These are phyloP conservation scores for Arctostaphylos glauca DNA, from an alignment of 148 eudicot species.

Conservation along the genomic window DNA sequence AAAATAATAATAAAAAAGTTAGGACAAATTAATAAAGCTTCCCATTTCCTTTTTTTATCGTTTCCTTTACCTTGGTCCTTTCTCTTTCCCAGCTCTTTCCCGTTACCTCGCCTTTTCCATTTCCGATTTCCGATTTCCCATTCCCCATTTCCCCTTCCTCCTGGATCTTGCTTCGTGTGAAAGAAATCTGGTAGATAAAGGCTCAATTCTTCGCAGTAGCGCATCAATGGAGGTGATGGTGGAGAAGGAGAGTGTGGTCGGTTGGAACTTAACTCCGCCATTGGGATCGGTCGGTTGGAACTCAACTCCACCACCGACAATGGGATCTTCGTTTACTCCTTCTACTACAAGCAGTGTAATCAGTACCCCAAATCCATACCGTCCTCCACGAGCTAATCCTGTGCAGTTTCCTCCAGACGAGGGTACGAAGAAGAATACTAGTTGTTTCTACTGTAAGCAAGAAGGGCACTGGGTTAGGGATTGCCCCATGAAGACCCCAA, in stretches of 20 bases:
- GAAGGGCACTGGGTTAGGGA: not conserved
- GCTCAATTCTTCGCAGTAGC: not conserved
- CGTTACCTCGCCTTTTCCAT: not conserved
- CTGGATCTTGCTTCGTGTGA: too few relatives aligned
- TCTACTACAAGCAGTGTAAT: too few relatives aligned
- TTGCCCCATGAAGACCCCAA: slow-evolving; percentile 6
- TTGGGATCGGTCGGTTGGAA: not conserved
- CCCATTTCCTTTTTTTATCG: too few relatives aligned
- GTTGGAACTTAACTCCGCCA: not conserved
- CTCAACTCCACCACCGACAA: not conserved
- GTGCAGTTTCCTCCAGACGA: not conserved
- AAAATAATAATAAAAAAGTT: too few relatives aligned
- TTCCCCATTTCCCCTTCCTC: not conserved
- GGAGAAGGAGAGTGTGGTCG: not conserved
- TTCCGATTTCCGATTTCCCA: not conserved
- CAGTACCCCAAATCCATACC: too few relatives aligned
- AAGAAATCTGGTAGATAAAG: not conserved
- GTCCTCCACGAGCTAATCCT: not conserved
- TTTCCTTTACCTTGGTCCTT: too few relatives aligned
- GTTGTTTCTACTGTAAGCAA: not conserved
- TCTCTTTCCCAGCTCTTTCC: too few relatives aligned
- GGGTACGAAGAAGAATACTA: not conserved
- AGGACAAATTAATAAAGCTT: too few relatives aligned
- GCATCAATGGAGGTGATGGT: not conserved
- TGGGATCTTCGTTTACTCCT: too few relatives aligned